These are phyloP conservation scores for Zanthoxylum bungeanum DNA, from an alignment of 345 rosid species.

Conservation along the genomic window DNA sequence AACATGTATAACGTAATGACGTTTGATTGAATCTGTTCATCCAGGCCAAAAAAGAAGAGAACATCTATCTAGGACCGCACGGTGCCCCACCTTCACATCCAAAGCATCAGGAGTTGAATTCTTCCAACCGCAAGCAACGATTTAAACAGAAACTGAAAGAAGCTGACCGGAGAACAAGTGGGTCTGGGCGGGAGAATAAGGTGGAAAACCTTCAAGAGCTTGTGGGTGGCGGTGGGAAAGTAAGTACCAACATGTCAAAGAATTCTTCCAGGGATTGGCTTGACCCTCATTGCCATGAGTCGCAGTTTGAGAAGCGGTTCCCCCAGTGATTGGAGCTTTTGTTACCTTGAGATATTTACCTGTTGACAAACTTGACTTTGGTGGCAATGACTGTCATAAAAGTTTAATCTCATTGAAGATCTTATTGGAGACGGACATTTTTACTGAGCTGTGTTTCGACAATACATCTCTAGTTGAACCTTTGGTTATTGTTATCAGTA, in stretches of 20 bases:
- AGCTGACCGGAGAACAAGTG: constrained; percentile 62
- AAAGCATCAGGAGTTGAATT: constrained; percentile 57
- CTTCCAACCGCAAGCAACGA: constrained; percentile 66
- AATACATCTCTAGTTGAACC: constrained; percentile 16
- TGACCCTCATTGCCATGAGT: constrained; percentile 90
- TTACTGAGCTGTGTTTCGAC: constrained; percentile 16
- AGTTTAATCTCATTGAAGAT: constrained; percentile 14
- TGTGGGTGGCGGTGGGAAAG: constrained; percentile 46
- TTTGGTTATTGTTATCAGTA: constrained; percentile 11
- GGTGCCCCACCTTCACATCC: constrained; percentile 83
- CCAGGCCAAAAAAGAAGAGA: constrained; percentile 62
- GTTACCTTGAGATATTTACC: constrained; percentile 10
- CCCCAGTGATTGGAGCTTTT: constrained; percentile 32
- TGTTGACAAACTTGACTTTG: background rate
- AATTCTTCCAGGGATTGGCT: constrained; percentile 75
- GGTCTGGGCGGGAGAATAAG: constrained; percentile 84
- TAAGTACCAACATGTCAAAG: constrained; percentile 40
- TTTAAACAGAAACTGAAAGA: constrained; percentile 85
- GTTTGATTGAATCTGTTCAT: background rate
- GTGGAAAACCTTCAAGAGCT: constrained; percentile 74
- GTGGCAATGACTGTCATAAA: background rate
- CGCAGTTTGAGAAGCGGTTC: constrained; percentile 66
- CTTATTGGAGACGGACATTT: too few species aligned
- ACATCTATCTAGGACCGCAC: constrained; percentile 86
- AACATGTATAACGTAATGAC: background rate